phyloP scores from a whole-genome alignment of 371 early-diverging fungal species.

The Mucor lusitanicus region DNA sequence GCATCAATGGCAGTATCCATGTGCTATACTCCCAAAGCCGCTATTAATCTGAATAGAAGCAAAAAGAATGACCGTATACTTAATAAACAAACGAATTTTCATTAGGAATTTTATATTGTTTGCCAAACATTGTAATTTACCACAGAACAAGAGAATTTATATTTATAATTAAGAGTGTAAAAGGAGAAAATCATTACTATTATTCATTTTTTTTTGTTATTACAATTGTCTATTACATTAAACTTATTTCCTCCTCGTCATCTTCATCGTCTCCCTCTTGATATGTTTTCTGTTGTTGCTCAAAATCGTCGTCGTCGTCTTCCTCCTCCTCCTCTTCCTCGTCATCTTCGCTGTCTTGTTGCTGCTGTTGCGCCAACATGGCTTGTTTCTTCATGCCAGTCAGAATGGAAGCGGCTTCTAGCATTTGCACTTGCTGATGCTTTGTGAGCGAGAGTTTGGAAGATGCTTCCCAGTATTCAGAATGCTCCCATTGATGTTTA shows the following conservation, averaged over 20 bases:
- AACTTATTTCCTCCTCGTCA: neutral
- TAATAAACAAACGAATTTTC: neutral
- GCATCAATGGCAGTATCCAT: neutral
- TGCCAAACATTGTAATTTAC: neutral
- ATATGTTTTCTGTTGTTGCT: neutral
- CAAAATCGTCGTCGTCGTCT: neutral
- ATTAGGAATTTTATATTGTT: neutral
- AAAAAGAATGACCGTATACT: neutral
- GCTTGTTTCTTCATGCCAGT: slow-evolving; percentile 46
- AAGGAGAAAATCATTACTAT: neutral
- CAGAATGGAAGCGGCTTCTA: slow-evolving; percentile 73
- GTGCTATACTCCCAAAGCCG: neutral
- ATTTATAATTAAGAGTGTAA: neutral
- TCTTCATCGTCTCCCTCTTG: neutral
- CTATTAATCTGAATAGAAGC: neutral
- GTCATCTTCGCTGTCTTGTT: neutral
- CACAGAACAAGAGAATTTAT: neutral
- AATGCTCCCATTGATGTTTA: slow-evolving; percentile 75
- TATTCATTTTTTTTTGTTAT: neutral
- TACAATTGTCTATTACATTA: neutral
- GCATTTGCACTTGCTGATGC: slow-evolving; percentile 74
- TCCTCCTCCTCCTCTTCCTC: too few species aligned
- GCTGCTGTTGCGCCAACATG: neutral
- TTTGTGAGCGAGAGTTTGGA: slow-evolving; percentile 65
- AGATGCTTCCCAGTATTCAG: slow-evolving; percentile 63